Evolutionary conservation across 805 yeast species (phyloP).

Genomic region (Saccharomycopsis oosterbeekiorum): DNA sequence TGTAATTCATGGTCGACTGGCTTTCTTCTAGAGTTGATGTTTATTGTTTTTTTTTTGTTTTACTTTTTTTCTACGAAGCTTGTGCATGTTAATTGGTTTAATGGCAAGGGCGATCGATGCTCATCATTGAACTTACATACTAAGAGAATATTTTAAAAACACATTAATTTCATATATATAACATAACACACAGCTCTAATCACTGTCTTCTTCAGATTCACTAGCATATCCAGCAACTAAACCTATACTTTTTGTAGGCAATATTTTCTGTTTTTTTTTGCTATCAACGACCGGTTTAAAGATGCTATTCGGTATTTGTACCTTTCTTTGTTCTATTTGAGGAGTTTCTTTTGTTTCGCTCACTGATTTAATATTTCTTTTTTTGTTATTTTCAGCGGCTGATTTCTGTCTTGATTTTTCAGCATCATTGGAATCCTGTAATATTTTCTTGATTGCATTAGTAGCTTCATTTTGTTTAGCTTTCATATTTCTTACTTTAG

Average conservation of each 20-base stretch:
- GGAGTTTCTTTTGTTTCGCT: neutral
- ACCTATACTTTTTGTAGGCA: neutral
- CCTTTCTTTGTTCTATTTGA: neutral
- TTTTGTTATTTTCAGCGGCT: neutral
- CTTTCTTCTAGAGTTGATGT: too few relatives aligned
- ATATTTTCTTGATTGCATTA: conserved; percentile 6
- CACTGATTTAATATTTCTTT: neutral
- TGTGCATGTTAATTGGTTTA: too few relatives aligned
- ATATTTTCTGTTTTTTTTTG: neutral
- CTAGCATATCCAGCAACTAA: conserved; percentile 11
- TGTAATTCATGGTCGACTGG: too few relatives aligned
- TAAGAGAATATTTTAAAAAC: neutral
- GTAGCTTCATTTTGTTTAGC: conserved; percentile 13
- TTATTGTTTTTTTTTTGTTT: neutral
- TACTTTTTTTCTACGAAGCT: too few relatives aligned
- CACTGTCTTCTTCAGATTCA: conserved; percentile 8
- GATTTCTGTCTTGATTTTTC: neutral
- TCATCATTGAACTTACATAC: neutral
- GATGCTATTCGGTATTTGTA: neutral
- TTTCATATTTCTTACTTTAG: conserved; percentile 37
- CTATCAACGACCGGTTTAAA: neutral
- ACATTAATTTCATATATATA: neutral
- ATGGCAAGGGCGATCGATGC: too few relatives aligned
- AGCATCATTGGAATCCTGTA: neutral
- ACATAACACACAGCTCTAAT: neutral